A percentile compares a stretch with the other conserved stretches of the same genome.
phyloP scores from a whole-genome alignment of 345 rosid genomes.

The thale cress (Arabidopsis thaliana) region TAIR10.1 NC_003071.7:16182501-16183000 shows the following conservation, averaged over 20 bases:
- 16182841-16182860: background rate
- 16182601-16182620: background rate
- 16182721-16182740: slow-evolving; percentile 81
- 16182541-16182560: background rate
- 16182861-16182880: background rate
- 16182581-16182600: background rate
- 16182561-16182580: background rate
- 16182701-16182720: slow-evolving; percentile 89
- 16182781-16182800: slow-evolving; percentile 1
- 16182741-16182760: slow-evolving; percentile 7
- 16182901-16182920: background rate
- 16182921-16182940: slow-evolving; percentile 10
- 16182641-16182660: slow-evolving; percentile 3
- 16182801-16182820: background rate
- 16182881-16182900: background rate
- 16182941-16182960: background rate
- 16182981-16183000: background rate
- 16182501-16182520: background rate
- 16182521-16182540: background rate
- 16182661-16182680: slow-evolving; percentile 76
- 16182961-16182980: slow-evolving; percentile 1
- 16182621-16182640: background rate
- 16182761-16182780: background rate
- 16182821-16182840: slow-evolving; percentile 4
- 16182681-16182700: slow-evolving; percentile 87